Evolutionary conservation across 2,329 filamentous ascomycete genomes (phyloP).

Genomic region (Arthroderma sp.): DNA sequence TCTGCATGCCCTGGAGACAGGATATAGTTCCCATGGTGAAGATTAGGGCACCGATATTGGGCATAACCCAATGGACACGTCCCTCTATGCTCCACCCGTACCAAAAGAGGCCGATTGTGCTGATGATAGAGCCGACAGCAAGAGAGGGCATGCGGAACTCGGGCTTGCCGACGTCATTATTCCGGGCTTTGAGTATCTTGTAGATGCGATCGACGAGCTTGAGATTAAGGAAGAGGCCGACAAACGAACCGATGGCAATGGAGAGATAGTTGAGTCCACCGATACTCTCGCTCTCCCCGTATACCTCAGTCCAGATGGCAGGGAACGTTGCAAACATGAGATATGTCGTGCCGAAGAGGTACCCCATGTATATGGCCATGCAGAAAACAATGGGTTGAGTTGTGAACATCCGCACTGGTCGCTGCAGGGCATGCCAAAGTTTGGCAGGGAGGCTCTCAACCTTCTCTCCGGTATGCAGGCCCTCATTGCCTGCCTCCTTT

Average conservation of each 20-base stretch:
- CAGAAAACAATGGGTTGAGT: slow-evolving; percentile 52
- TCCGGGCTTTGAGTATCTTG: background rate
- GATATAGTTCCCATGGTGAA: slow-evolving; percentile 9
- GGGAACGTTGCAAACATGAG: slow-evolving; percentile 44
- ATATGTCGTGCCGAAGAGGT: slow-evolving; percentile 52
- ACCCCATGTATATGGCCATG: slow-evolving; percentile 44
- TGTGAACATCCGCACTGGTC: slow-evolving; percentile 30
- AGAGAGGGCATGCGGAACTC: slow-evolving; percentile 41
- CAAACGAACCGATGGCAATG: slow-evolving; percentile 50
- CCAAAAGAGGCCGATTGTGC: slow-evolving; percentile 44
- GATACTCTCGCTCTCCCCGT: slow-evolving; percentile 44
- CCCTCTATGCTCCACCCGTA: slow-evolving; percentile 48
- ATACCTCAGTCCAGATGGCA: slow-evolving; percentile 42
- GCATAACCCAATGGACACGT: slow-evolving; percentile 46
- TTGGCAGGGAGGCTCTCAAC: background rate
- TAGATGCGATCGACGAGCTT: background rate
- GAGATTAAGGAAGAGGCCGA: background rate
- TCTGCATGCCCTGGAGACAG: slow-evolving; percentile 17
- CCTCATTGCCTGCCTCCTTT: slow-evolving; percentile 35
- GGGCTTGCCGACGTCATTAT: slow-evolving; percentile 28
- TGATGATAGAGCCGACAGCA: slow-evolving; percentile 42
- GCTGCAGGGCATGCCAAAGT: background rate
- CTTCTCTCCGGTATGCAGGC: slow-evolving; percentile 13
- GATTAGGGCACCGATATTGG: slow-evolving; percentile 19
- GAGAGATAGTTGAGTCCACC: slow-evolving; percentile 54